Evolutionary conservation across 208 protist genomes (phyloP).

Genomic region (Polymyxa betae): DNA sequence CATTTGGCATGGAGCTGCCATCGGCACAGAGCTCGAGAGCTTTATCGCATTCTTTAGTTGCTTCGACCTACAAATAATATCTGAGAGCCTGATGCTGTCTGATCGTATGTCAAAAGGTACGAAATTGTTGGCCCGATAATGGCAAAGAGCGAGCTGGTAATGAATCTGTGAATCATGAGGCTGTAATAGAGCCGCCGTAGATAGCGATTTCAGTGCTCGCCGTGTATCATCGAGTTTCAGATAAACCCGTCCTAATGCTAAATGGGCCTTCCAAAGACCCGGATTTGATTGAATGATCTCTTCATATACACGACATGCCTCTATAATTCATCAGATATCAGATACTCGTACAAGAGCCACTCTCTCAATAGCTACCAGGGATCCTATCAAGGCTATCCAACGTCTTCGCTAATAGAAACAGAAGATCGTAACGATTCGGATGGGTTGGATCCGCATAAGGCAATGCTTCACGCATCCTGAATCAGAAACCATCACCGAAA

Average conservation of each 20-base stretch:
- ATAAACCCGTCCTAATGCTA: background rate
- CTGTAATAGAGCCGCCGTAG: slow-evolving; percentile 10
- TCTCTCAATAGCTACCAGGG: background rate
- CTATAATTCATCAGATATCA: background rate
- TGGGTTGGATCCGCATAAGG: background rate
- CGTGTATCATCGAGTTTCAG: slow-evolving; percentile 41
- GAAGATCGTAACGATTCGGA: slow-evolving; percentile 9
- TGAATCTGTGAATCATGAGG: slow-evolving; percentile 32
- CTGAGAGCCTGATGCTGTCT: background rate
- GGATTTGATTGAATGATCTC: background rate
- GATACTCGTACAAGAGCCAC: background rate
- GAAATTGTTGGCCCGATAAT: background rate
- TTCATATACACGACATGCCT: slow-evolving; percentile 27
- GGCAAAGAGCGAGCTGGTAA: slow-evolving; percentile 42
- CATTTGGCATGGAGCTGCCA: background rate
- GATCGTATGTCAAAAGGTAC: background rate
- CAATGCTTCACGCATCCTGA: background rate
- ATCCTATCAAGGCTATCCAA: slow-evolving; percentile 14
- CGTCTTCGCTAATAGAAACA: slow-evolving; percentile 2
- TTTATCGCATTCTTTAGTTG: background rate
- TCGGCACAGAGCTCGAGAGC: background rate
- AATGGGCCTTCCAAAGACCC: slow-evolving; percentile 9
- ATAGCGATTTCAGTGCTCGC: slow-evolving; percentile 10
- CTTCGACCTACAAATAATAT: background rate
- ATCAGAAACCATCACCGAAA: background rate